A percentile compares a stretch with the other conserved stretches of the same genome.
Conservation (phyloP, 306 rosid genomes). For the Alnus glutinosa region DNA sequence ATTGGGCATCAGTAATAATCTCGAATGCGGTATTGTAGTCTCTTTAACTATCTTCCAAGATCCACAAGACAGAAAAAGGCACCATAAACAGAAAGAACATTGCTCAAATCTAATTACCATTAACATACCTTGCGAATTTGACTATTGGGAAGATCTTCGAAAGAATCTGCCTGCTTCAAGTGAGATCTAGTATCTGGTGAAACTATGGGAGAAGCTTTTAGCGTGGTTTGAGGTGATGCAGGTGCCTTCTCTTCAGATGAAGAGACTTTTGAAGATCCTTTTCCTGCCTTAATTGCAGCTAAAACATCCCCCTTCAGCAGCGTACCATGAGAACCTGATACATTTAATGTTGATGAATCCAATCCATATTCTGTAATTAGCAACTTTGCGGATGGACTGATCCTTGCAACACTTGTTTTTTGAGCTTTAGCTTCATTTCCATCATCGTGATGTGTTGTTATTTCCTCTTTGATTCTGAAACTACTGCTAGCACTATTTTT, state of each 20-base stretch:
- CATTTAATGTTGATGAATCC: slow-evolving; percentile 68
- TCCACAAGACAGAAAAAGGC: neutral
- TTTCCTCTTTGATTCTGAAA: slow-evolving; percentile 52
- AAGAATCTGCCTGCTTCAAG: slow-evolving; percentile 57
- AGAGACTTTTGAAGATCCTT: slow-evolving; percentile 50
- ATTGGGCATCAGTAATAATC: neutral
- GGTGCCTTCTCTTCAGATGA: slow-evolving; percentile 58
- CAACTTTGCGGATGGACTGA: slow-evolving; percentile 93
- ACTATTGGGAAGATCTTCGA: slow-evolving; percentile 85
- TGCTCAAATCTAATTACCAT: slow-evolving; percentile 17
- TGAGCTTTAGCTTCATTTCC: slow-evolving; percentile 40
- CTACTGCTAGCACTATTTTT: slow-evolving; percentile 54
- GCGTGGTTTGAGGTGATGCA: slow-evolving; percentile 45
- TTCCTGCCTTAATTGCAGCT: slow-evolving; percentile 78
- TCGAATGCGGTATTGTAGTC: neutral
- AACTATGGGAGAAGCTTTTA: slow-evolving; percentile 36
- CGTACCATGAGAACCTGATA: slow-evolving; percentile 82
- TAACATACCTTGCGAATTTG: slow-evolving; percentile 85
- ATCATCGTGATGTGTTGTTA: slow-evolving; percentile 42
- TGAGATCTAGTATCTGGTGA: slow-evolving; percentile 49
- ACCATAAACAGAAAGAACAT: slow-evolving; percentile 5
- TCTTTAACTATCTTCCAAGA: neutral
- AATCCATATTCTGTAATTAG: slow-evolving; percentile 76
- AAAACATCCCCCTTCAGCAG: slow-evolving; percentile 93
- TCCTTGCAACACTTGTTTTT: slow-evolving; percentile 53